Evolutionary conservation across 805 yeast genomes (phyloP), one percentile per base, ranked within the genome.

Genomic region (Lipomyces mesembrius): DNA sequence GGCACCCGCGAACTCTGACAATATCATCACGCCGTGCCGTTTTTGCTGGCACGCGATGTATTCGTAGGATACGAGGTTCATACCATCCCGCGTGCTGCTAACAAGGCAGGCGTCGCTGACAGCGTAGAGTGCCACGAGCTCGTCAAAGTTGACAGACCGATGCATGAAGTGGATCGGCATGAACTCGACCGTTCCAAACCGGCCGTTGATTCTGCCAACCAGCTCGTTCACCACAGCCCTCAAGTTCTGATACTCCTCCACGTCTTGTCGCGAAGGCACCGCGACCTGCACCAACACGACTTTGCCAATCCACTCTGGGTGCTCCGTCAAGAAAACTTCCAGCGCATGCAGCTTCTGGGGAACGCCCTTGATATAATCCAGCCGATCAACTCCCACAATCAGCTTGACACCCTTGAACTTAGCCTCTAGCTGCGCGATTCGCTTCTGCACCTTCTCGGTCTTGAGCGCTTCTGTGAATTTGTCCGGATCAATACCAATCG

Each of bases 1-100:
- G n/a, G 99, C 99, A 59, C 99, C 99, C 0, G 99, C 95, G 80
- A 95, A 95, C 79, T 95, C 99, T 54, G 96, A 89, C 69, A 95
- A 78, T 59, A 95, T 90, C 72, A 95, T 82, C 2, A 92, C 87
- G 8, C 99, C 99, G 70, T 92, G 88, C 68, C 87, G 87, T 58
- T 88, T 88, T 69, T 87, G 85, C 79, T 95, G 99, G 76, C 98
- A 94, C 0, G 98, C 98, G 74, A 95, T 92, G 78, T 95, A 95
- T 79, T 95, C 99, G 77, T 92, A 96, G 62, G 94, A 87, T 56
- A 96, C 99, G 75, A 95, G 84, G 77, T 95, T 95, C 99, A 95
- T 95, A 74, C 99, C 99, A 77, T 95, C 99, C 76, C 99, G 85
- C 0, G 99, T 96, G 1, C 97, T 90, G 57, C 95, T 87, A 37